These are phyloP conservation scores for Leishmania lainsoni DNA, from an alignment of 208 protist species.

Conservation along the genomic window DNA sequence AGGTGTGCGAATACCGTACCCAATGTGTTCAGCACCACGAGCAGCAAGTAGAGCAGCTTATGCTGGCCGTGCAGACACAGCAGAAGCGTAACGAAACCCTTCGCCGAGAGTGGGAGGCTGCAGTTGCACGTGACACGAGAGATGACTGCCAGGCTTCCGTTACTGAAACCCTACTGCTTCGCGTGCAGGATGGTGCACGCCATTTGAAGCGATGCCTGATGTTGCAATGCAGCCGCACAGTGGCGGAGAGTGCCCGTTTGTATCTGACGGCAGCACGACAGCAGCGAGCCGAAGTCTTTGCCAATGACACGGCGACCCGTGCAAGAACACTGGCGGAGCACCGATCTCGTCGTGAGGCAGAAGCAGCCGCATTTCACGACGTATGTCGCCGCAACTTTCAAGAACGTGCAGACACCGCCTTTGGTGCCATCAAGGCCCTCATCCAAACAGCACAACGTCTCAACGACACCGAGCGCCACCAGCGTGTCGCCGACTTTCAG, in stretches of 20 bases:
- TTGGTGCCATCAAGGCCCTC: conserved; percentile 14
- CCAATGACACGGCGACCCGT: conserved; percentile 11
- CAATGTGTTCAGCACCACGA: conserved; percentile 12
- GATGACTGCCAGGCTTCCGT: conserved; percentile 6
- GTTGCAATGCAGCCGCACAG: conserved; percentile 13
- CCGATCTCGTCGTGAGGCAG: neutral
- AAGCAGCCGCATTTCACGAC: conserved; percentile 10
- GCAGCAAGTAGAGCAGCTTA: conserved; percentile 1
- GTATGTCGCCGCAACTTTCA: conserved; percentile 20
- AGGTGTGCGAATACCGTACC: neutral
- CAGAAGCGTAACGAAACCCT: neutral
- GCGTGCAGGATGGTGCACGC: conserved; percentile 22
- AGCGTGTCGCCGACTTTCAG: conserved; percentile 26
- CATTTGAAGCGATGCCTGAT: conserved; percentile 25
- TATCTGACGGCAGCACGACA: conserved; percentile 13
- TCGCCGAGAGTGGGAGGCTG: conserved; percentile 19
- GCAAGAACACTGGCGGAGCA: conserved; percentile 7
- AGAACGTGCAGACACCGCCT: conserved; percentile 16
- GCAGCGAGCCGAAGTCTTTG: conserved; percentile 21
- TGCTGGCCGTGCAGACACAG: conserved; percentile 2
- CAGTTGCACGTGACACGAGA: conserved; percentile 1
- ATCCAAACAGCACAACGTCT: conserved; percentile 13
- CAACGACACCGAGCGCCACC: conserved; percentile 8
- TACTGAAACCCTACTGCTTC: conserved; percentile 15
- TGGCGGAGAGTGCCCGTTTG: conserved; percentile 10